Evolutionary conservation across 306 rosid species (phyloP).

Genomic region (Sphenostylis stenocarpa): DNA sequence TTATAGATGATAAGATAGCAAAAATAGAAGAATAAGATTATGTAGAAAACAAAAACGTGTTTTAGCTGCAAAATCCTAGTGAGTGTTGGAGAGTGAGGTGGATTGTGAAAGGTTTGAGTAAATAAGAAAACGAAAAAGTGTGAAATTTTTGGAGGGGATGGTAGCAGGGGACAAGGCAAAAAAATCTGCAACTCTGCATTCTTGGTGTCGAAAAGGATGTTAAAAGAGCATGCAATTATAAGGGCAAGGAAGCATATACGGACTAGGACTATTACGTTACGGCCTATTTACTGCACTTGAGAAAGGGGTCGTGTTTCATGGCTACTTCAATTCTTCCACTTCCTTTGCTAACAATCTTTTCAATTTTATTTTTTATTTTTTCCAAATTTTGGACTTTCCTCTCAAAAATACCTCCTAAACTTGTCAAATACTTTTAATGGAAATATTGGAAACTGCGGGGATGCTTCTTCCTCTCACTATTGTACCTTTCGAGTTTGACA

Average conservation of each 20-base stretch:
- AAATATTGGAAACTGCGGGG: slow-evolving; percentile 50
- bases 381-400: background rate
- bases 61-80: background rate
- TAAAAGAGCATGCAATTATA: background rate
- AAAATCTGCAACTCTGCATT: background rate
- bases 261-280: slow-evolving; percentile 7
- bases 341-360: slow-evolving; percentile 23
- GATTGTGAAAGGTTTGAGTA: slow-evolving; percentile 34
- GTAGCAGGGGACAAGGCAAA: slow-evolving; percentile 39
- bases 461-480: slow-evolving; percentile 36
- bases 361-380: slow-evolving; percentile 13
- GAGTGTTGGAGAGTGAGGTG: background rate
- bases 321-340: background rate
- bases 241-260: slow-evolving; percentile 27
- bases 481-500: background rate
- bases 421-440: background rate
- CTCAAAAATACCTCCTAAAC: background rate
- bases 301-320: background rate
- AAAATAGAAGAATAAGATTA: background rate
- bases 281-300: background rate
- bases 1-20: too few relatives aligned
- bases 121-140: slow-evolving; percentile 16
- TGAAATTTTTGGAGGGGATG: slow-evolving; percentile 14
- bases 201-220: background rate
- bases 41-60: background rate